Base-by-base conservation (phyloP, 1,284 basidiomycete species). In the Pulveroboletus sp. region DNA sequence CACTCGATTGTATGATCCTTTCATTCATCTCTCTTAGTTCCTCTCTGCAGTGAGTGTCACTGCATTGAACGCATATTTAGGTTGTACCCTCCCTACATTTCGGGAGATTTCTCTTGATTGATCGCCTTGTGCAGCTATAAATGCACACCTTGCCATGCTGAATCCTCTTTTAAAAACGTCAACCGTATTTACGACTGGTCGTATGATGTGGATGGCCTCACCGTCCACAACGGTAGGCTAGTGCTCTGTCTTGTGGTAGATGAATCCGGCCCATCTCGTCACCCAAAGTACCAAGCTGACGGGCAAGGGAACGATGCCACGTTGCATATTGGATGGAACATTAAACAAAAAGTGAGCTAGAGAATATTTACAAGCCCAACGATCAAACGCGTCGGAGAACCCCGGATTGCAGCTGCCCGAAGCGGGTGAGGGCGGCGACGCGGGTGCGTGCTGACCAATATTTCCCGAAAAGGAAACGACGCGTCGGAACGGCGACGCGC, bases 191-290 rank as follows among this genome's bases (percentile, higher is more conserved):
- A 56, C 56, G 8, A 61, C 57, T 4, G 57, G 60, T 33, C 61
- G 60, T 13, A 7, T 62, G 32, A 74, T 55, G 53, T 65, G n/a
- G 59, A 65, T 3, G 35, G 57, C 19, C 57, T 73, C 24, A 52
- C 70, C 7, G 48, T 73, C 17, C 64, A 63, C 52, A 71, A 70
- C 47, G 65, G 75, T 39, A 56, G 60, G 10, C 60, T 49, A 21
- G 65, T 75, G 26, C 65, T 61, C 40, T 63, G 53, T 26, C 61
- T 62, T 19, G 57, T 69, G 52, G 65, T 63, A 9, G 62, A 63
- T 32, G 68, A 71, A 39, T 66, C 64, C 52, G 50, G 67, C 24
- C 61, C 65, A 5, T 68, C 71, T 1, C 58, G 58, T n/a, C 62
- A 61, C 16, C 50, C 61, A 15, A 64, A 66, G 24, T 67, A 59